Evolutionary conservation across 495 filamentous ascomycete species (phyloP).

Genomic region (Wilcoxina mikolae): DNA sequence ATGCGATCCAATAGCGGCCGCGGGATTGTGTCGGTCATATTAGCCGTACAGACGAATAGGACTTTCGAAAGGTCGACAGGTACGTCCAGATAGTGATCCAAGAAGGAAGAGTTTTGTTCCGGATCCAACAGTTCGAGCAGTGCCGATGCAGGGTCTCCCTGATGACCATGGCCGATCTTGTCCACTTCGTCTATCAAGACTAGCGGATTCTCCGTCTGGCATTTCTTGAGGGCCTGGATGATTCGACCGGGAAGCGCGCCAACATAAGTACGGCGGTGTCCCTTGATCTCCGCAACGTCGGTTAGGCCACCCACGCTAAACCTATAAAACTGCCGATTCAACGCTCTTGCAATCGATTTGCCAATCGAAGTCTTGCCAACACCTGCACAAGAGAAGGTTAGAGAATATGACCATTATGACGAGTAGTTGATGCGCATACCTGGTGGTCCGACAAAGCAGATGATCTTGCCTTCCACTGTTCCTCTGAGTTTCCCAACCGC

Average conservation of each 20-base stretch:
- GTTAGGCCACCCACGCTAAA: constrained; percentile 95
- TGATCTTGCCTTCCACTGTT: constrained; percentile 95
- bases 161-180: constrained; percentile 90
- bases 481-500: constrained; percentile 94
- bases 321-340: constrained; percentile 91
- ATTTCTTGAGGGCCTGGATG: constrained; percentile 97
- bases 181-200: constrained; percentile 96
- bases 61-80: constrained; percentile 97
- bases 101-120: constrained; percentile 92
- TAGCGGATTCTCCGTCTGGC: constrained; percentile 93
- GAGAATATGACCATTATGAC: constrained; percentile 2
- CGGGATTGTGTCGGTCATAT: constrained; percentile 97
- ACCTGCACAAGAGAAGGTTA: constrained; percentile 31
- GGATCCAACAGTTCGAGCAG: constrained; percentile 90
- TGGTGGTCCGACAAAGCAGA: constrained; percentile 94
- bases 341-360: constrained; percentile 87
- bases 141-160: constrained; percentile 91
- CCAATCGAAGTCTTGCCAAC: constrained; percentile 99
- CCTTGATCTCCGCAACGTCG: constrained; percentile 99
- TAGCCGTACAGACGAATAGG: constrained; percentile 96
- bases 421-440: constrained; percentile 27
- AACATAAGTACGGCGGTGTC: constrained; percentile 90
- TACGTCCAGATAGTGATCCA: constrained; percentile 98
- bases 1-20: constrained; percentile 89
- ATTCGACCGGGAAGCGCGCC: constrained; percentile 91